Evolutionary conservation across 257 asterid species (phyloP), one percentile per base, ranked within the genome.

Genomic region (Nicotiana noctiflora): DNA sequence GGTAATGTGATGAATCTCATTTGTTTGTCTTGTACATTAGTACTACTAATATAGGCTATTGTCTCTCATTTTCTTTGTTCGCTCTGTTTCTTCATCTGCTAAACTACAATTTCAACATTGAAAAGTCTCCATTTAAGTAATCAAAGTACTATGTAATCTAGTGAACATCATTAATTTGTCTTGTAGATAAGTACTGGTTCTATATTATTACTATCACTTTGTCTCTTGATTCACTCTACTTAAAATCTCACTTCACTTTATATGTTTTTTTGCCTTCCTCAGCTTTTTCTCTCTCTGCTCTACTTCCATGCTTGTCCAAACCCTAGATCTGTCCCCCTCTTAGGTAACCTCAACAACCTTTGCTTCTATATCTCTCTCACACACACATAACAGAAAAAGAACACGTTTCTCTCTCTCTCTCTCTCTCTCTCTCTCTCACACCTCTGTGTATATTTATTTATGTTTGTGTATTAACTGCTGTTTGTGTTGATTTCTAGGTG

Each of bases 321-420:
- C 97, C 94, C 98, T 90, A 94, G 97, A 94, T 94, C 97, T 93
- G 97, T 88, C 90, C 90, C 90, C 89, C 86, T 80, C 78, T 82
- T 89, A 87, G 97, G 91, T 91, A 88, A 86, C 85, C 82, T 84
- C 63, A 66, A 75, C 86, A 15, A 72, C 19, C 60, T 72, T 46
- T 72, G 78, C 40, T 46, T 72, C 78, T 72, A 72, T 46, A 72
- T 44, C 72, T 81, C 83, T 44, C 76, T n/a, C 80, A 31, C 88
- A 75, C 85, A 80, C 80, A 53, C 86, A 61, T 77, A 74, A 77
- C 79, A 81, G 51, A 19, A 25, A 76, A 19, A 85, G 21, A 81
- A 29, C 88, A 57, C 70, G 8, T 67, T 34, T n/a, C 29, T 64
- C 34, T 49, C 14, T 52, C 76, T 72, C 19, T 51, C 14, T 52